These are phyloP conservation scores for Rhodotorula graminis DNA, from an alignment of 768 basidiomycete genomes.

Conservation along the genomic window DNA sequence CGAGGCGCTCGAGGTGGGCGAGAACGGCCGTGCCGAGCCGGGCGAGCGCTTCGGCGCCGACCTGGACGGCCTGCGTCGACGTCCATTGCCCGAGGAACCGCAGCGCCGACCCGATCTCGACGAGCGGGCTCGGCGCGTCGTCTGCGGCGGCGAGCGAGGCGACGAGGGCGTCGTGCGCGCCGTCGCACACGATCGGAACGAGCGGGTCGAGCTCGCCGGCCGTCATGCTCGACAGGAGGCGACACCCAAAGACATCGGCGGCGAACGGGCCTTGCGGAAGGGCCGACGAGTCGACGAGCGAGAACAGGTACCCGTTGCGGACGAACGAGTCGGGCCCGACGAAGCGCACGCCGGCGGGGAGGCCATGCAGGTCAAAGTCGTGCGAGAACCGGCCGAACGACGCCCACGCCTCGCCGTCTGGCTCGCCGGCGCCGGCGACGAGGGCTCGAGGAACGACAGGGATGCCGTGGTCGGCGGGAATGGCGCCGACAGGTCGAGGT, in stretches of 20 bases:
- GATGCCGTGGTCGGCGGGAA: neutral
- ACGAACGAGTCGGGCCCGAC: slow-evolving; percentile 52
- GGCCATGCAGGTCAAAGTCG: slow-evolving; percentile 56
- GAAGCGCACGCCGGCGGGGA: slow-evolving; percentile 58
- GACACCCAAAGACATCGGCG: slow-evolving; percentile 43
- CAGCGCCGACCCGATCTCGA: slow-evolving; percentile 47
- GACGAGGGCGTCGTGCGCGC: slow-evolving; percentile 53
- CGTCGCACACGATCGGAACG: slow-evolving; percentile 50
- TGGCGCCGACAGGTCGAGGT: neutral
- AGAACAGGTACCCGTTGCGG: slow-evolving; percentile 59
- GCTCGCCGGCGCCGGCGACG: neutral
- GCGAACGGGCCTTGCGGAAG: slow-evolving; percentile 45
- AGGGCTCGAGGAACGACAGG: neutral
- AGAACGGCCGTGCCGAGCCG: slow-evolving; percentile 47
- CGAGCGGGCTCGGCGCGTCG: neutral
- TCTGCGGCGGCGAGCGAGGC: slow-evolving; percentile 28
- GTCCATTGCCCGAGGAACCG: slow-evolving; percentile 52
- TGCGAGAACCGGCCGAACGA: slow-evolving; percentile 42
- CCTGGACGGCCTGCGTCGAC: slow-evolving; percentile 51
- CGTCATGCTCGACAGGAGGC: slow-evolving; percentile 50
- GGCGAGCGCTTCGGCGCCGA: slow-evolving; percentile 41
- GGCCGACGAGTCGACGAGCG: slow-evolving; percentile 50
- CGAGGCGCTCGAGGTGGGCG: slow-evolving; percentile 49
- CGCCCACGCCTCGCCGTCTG: slow-evolving; percentile 28
- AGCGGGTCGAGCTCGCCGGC: slow-evolving; percentile 50